Base-by-base conservation (phyloP, 202 grass and related monocot species). In the Dendrocalamus latiflorus region DNA sequence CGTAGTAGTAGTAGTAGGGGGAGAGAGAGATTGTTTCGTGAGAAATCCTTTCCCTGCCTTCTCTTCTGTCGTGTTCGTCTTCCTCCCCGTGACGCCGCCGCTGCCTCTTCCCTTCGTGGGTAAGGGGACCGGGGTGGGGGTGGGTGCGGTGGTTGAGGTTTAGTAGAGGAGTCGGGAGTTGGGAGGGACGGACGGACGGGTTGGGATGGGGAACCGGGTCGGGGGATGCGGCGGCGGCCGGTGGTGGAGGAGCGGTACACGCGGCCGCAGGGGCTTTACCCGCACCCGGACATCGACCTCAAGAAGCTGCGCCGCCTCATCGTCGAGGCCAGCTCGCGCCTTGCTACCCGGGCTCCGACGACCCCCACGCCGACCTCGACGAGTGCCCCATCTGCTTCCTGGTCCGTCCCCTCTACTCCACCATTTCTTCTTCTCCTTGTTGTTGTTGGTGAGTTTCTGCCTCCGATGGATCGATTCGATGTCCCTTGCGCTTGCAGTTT, bases 371-470 rank as follows among this genome's bases (percentile, higher is more conserved):
- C 9, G 85, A 93, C 86, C 90, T 95, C 51, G 89, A 98, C 58
- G 92, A 98, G 82, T 95, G 95, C 77, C 95, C 90, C 57, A 98
- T 98, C 84, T 98, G 95, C 72, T 93, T 93, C 84, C 79, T 98
- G 90, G 95, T 94, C 18, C 22, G 76, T 11, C 9, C 21, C 34
- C 9, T 73, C 22, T 8, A 43, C 68, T 30, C 15, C 25, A 10
- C 60, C 37, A 11, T 50, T 42, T 38, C 81, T 5, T 41, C 5
- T 69, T 30, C n/a, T 69, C 28, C 20, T 5, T 22, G 25, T 57
- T 8, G 1, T 24, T 36, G 7, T n/a, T 9, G 53, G 1, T 22
- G 10, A 55, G 47, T 9, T 39, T 22, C 14, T 16, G 14, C 8
- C 9, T 60, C 48, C 38, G 16, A 8, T 49, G 62, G 33, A 59